Evolutionary conservation across 2,329 filamentous ascomycete genomes (phyloP).

Genomic region (Beauveria pseudobassiana): DNA sequence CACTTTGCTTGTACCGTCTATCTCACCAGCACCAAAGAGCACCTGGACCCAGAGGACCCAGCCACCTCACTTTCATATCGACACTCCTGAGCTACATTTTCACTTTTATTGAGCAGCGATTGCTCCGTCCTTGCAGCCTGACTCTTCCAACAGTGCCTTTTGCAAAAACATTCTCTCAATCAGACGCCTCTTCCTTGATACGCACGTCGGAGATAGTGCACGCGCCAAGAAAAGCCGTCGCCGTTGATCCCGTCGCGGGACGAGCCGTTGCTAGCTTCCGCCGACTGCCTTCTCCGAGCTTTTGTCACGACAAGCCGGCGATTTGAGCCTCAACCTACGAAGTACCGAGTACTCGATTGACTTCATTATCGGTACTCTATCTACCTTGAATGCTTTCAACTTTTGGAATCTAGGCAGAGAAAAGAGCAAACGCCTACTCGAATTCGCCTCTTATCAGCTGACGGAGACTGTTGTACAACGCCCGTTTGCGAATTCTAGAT

Average conservation of each 20-base stretch:
- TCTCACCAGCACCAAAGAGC: conserved; percentile 6
- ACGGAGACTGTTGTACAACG: not conserved
- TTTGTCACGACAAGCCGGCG: not conserved
- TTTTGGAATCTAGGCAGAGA: not conserved
- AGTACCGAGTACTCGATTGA: not conserved
- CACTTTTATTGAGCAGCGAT: not conserved
- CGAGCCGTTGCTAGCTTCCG: conserved; percentile 5
- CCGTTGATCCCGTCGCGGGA: conserved; percentile 7
- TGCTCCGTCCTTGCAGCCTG: not conserved
- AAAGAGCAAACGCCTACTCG: not conserved
- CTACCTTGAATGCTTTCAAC: not conserved
- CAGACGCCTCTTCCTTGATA: not conserved
- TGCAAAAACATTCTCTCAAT: not conserved
- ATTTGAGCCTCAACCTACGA: not conserved
- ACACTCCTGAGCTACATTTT: not conserved
- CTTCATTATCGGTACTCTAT: not conserved
- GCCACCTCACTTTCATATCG: conserved; percentile 10
- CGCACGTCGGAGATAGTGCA: not conserved
- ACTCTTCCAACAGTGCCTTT: not conserved
- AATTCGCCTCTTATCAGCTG: not conserved
- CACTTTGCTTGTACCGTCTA: conserved; percentile 5
- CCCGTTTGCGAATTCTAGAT: not conserved
- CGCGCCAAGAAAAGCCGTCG: not conserved
- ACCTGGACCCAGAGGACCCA: conserved; percentile 7
- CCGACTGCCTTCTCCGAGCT: not conserved